Evolutionary conservation across 441 rosid species (phyloP).

Genomic region (Hura crepitans): DNA sequence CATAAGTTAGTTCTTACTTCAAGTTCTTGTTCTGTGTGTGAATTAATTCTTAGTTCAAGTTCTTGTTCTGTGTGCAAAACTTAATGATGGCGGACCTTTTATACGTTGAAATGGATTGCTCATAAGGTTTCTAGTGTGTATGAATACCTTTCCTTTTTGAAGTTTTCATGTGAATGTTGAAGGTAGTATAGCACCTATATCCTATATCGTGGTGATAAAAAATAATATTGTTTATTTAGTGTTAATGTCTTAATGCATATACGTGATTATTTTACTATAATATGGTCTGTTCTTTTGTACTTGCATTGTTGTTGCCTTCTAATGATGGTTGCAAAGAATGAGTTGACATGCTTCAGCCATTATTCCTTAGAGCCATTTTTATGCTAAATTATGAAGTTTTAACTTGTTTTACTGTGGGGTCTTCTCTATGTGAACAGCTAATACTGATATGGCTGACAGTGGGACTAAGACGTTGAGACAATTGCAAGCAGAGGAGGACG

Average conservation of each 20-base stretch:
- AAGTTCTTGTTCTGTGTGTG: too few relatives aligned
- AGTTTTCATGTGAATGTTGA: constrained; percentile 6
- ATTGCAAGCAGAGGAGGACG: constrained; percentile 77
- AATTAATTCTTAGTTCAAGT: too few relatives aligned
- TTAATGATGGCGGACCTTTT: not conserved
- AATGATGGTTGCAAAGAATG: not conserved
- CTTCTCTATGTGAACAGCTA: constrained; percentile 28
- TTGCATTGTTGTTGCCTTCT: too few relatives aligned
- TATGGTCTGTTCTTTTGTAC: not conserved
- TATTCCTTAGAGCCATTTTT: constrained; percentile 4
- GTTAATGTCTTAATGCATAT: too few relatives aligned
- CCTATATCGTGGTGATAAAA: not conserved
- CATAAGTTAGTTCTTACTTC: not conserved
- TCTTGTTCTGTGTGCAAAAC: not conserved
- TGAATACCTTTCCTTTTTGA: constrained; percentile 1
- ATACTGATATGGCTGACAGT: constrained; percentile 36
- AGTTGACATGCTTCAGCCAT: constrained; percentile 1
- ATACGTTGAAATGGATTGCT: not conserved
- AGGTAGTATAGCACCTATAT: not conserved
- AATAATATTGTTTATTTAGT: constrained; percentile 1
- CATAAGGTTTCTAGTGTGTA: constrained; percentile 1
- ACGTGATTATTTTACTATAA: not conserved
- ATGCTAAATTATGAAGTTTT: constrained; percentile 2
- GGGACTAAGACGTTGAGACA: constrained; percentile 70
- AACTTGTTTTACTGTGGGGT: constrained; percentile 20